Base-by-base conservation (phyloP, 495 filamentous ascomycete species). In the Xylaria intraflava region DNA sequence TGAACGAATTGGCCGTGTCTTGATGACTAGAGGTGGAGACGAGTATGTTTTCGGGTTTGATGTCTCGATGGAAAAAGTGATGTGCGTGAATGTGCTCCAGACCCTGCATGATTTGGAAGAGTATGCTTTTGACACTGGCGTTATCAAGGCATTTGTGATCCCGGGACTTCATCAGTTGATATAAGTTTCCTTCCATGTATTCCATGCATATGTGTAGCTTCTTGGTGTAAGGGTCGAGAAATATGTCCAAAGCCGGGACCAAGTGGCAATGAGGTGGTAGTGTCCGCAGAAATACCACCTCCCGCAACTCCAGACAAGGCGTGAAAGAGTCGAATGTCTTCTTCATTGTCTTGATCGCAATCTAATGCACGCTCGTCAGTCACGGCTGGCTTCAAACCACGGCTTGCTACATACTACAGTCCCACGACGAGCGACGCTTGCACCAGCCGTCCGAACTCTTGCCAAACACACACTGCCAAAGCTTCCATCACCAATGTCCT, bases 271-370 rank as follows among this genome's bases (percentile, higher is more conserved):
- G 94, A 40, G 78, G 72, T 0, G 94, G 94, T 14, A 99, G 72
- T 11, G 90, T 89, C 57, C 87, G 81, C 22, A 99, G 77, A 72
- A 99, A 99, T 67, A 97, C 90, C 47, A 99, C 94, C 68, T 99
- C 94, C 53, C 93, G 82, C 41, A 99, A 76, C 65, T 99, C 93
- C 55, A 95, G 67, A 67, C 94, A 97, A 36, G 88, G 88, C 20
- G 77, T 71, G 64, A 97, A 88, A 3, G 88, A 92, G 33, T 97
- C 91, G 60, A 97, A 99, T 0, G 87, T 89, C 80, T 99, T 99
- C 79, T 99, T 99, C 94, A 99, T 97, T 16, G 93, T 96, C 76
- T 99, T 99, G 67, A 99, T 96, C 2, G 93, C 93, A 60, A 98
- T 90, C 93, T 98, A 54, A 22, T 42, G 24, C 43, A 31, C n/a